Evolutionary conservation across 2,329 filamentous ascomycete species (phyloP), one percentile per base, ranked within the genome.

Genomic region (Plenodomus tracheiphilus): DNA sequence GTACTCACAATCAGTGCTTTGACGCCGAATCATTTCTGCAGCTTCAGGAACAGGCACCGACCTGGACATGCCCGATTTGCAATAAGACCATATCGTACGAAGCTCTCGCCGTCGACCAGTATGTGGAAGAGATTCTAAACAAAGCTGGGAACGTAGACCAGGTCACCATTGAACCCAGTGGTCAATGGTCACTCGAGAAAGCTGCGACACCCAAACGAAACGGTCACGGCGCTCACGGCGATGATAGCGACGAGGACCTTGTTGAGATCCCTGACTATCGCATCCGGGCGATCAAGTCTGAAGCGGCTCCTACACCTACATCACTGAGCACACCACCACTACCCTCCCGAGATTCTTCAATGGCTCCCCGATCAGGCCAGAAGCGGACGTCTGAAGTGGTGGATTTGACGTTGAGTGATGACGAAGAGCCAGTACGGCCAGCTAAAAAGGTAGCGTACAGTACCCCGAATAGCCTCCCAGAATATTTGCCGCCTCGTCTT

Each of bases 51-150:
- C 94, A 99, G 76, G 93, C 91, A 0, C 94, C 94, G 0, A 95
- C 94, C 16, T 99, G 94, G 94, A 80, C 85, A n/a, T 99, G 94
- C 65, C 94, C 94, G 0, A 87, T 97, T 18, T 99, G 94, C 77
- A 93, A 87, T 72, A 95, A 92, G 65, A 75, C 83, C 0, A 86
- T 91, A 1, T 84, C 86, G 0, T 99, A 90, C 70, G 88, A 93
- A 42, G 85, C 83, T 40, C 76, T 99, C 19, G 91, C 90, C 10
- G 85, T 97, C 22, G 94, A 99, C 61, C 88, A 94, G 84, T 96
- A 96, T 68, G 91, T 96, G 15, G 85, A 87, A 64, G 88, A 96
- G 56, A 97, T 99, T 46, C 76, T 99, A 20, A 79, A 83, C 47
- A 85, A 82, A 28, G 96, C 93, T 0, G 79, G 79, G 35, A 85